phyloP scores from a whole-genome alignment of 352 stramenopile species.

The Pythium aquatile region DNA sequence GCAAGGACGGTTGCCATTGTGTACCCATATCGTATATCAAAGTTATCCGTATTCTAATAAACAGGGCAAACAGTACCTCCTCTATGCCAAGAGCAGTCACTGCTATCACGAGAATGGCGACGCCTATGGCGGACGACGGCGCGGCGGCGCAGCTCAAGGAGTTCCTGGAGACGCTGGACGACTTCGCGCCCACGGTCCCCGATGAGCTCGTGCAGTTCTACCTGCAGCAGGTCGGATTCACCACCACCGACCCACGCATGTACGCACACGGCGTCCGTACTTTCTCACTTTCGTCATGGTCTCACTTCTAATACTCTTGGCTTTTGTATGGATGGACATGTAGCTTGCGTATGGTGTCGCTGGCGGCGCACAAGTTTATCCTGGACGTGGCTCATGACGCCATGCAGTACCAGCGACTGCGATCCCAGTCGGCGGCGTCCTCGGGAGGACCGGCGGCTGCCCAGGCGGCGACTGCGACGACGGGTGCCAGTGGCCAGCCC shows the following conservation, averaged over 20 bases:
- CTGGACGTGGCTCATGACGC: constrained; percentile 76
- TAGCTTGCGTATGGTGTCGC: constrained; percentile 62
- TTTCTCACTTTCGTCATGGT: too few relatives aligned
- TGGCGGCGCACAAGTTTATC: constrained; percentile 80
- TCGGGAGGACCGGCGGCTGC: constrained; percentile 7
- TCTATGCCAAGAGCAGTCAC: background rate
- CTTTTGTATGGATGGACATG: too few relatives aligned
- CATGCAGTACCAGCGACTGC: constrained; percentile 79
- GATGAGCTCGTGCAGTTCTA: constrained; percentile 78
- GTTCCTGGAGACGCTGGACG: constrained; percentile 61
- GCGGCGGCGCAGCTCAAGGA: constrained; percentile 51
- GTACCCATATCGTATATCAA: background rate
- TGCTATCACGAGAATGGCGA: background rate
- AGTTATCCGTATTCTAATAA: background rate
- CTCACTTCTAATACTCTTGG: too few relatives aligned
- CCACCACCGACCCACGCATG: constrained; percentile 65
- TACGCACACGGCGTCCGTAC: constrained; percentile 26
- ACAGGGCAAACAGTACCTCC: background rate
- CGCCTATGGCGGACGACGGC: constrained; percentile 12
- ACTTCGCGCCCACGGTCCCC: constrained; percentile 65
- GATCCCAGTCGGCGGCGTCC: constrained; percentile 30
- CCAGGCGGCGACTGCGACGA: constrained; percentile 10
- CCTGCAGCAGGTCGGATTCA: constrained; percentile 68
- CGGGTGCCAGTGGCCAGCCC: constrained; percentile 20
- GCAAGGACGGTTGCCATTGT: background rate